Evolutionary conservation across 164 flowering plant species (phyloP), one percentile per base, ranked within the genome.

Genomic region (Dillenia turbinata): DNA sequence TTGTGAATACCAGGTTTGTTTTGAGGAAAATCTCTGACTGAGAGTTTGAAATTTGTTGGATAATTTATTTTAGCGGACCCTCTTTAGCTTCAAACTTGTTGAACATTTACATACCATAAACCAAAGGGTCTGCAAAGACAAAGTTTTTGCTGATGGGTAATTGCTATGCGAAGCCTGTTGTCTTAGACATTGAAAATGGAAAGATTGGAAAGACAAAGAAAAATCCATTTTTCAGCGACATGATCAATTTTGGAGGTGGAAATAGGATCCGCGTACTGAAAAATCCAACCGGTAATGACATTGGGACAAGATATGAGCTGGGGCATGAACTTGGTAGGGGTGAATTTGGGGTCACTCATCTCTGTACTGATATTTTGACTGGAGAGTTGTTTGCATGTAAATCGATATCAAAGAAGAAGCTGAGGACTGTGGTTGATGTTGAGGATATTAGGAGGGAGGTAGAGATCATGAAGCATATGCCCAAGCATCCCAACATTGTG

Each of bases 391-490:
- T 62, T 49, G 97, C 97, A 0, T 90, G 97, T 68, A 90, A 90
- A 64, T 85, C 89, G 8, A 90, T 90, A n/a, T 86, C 92, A 24
- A 90, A 90, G 79, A 88, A 86, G 78, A 90, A 90, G 77, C 77
- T 90, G 26, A 19, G 71, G 71, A 90, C 91, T 8, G 78, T 81
- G 0, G 82, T 88, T 13, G 94, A 90, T 66, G 77, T 90, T 58
- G 95, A 90, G 64, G 94, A 88, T 78, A 94, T 90, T 50, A 78
- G 90, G 74, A 80, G 94, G 52, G 97, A 90, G 65, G 97, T 86
- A 52, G 85, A 81, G 78, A 90, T 90, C 60, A 90, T 90, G 97
- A 80, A 67, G 75, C 86, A 83, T 64, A 63, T 90, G 84, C 94
- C 97, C 1, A 51, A 62, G 52, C 94, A 90, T 67, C 83, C 88